Evolutionary conservation across 352 stramenopile genomes (phyloP).

Genomic region (Phytophthora palmivora): DNA sequence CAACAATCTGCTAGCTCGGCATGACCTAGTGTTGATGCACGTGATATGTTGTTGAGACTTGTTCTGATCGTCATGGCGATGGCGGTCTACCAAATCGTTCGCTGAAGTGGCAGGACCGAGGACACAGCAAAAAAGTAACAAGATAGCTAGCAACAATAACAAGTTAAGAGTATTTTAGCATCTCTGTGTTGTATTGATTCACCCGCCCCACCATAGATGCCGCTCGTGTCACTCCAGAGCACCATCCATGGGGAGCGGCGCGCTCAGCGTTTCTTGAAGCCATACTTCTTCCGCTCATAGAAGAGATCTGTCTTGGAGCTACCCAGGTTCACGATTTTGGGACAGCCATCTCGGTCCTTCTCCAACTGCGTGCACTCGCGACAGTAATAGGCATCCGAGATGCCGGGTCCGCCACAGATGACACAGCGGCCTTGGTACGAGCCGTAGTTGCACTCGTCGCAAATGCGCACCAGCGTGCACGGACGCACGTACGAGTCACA

Average conservation of each 20-base stretch:
- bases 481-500: slow-evolving; percentile 99
- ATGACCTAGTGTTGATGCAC: not conserved
- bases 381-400: slow-evolving; percentile 99
- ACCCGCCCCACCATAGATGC: slow-evolving; percentile 32
- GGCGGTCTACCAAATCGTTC: slow-evolving; percentile 2
- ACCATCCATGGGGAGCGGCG: slow-evolving; percentile 20
- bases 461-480: slow-evolving; percentile 97
- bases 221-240: not conserved
- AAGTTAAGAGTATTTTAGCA: slow-evolving; percentile 12
- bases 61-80: not conserved
- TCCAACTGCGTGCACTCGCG: slow-evolving; percentile 98
- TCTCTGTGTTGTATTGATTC: slow-evolving; percentile 22
- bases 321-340: slow-evolving; percentile 99
- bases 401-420: slow-evolving; percentile 97
- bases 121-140: not conserved
- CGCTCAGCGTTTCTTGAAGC: slow-evolving; percentile 90
- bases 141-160: not conserved
- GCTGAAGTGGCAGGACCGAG: slow-evolving; percentile 5
- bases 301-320: slow-evolving; percentile 97
- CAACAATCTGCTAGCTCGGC: not conserved
- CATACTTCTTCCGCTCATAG: slow-evolving; percentile 99
- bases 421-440: slow-evolving; percentile 96
- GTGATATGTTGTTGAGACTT: not conserved
- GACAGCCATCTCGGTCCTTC: slow-evolving; percentile 98
- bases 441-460: slow-evolving; percentile 99